phyloP scores from a whole-genome alignment of 176 grass and related monocot species.

The Saccharum officinarum region DNA sequence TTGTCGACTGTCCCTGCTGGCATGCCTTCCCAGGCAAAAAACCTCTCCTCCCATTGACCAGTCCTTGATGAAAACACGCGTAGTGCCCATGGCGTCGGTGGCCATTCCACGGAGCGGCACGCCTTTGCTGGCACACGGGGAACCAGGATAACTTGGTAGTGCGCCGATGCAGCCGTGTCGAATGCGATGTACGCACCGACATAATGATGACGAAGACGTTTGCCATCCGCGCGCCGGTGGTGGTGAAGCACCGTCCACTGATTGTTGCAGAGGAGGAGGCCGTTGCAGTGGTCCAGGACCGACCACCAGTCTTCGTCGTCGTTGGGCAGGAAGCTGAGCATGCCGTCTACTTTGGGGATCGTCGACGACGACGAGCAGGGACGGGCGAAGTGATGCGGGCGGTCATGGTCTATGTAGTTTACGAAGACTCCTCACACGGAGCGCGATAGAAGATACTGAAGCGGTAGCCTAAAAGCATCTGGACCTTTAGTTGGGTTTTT shows the following conservation, averaged over 20 bases:
- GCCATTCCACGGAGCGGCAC: neutral
- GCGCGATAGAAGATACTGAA: neutral
- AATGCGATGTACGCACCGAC: neutral
- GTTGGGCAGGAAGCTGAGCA: neutral
- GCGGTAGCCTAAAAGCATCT: too few relatives aligned
- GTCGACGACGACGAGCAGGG: neutral
- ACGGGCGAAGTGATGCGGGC: slow-evolving; percentile 14
- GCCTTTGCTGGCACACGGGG: too few relatives aligned
- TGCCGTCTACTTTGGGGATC: neutral
- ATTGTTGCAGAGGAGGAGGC: too few relatives aligned
- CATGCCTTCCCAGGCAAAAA: neutral
- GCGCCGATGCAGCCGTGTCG: neutral
- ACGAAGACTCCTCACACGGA: neutral
- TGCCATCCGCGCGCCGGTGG: too few relatives aligned
- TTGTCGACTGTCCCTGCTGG: neutral
- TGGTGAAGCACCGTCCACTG: neutral
- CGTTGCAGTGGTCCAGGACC: too few relatives aligned
- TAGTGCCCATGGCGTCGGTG: neutral
- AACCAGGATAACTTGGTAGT: neutral
- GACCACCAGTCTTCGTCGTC: too few relatives aligned
- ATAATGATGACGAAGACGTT: too few relatives aligned
- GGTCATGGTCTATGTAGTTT: neutral
- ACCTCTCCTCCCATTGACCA: neutral
- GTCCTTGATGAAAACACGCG: neutral
- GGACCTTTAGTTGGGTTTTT: too few relatives aligned